Evolutionary conservation across 371 early-diverging fungal genomes (phyloP), one percentile per base, ranked within the genome.

Genomic region (Globomyces sp.): DNA sequence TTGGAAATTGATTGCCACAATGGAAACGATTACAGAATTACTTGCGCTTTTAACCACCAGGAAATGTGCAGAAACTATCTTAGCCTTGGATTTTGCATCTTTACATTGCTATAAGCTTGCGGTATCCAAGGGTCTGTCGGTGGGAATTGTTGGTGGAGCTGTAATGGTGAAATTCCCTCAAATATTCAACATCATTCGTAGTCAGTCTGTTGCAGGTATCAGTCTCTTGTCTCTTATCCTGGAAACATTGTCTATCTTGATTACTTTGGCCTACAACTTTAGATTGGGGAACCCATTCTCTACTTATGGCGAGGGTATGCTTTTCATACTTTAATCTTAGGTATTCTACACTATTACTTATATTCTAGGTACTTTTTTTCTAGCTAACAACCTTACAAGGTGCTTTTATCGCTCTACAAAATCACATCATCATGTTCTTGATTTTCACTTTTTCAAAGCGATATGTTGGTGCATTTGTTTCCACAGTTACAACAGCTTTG

Each of bases 161-260:
- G 82, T 89, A 45, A 86, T 96, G 40, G 89, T 97, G 68, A 98
- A 98, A 78, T 82, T 98, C 37, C 99, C 99, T 0, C 98, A 98
- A 79, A 93, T 98, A 64, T 62, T 90, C 65, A 96, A 94, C 68
- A 95, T 98, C 42, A 44, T 93, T 42, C 62, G 71, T 36, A 77
- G 87, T n/a, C 66, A 75, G 41, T 91, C 92, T 6, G 90, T 88
- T 1, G 76, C 85, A 47, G 98, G 98, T 2, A 77, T 98, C 62
- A 91, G 91, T 1, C 76, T 93, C 34, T 64, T 82, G 5, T 87
- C 92, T 3, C 91, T 90, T 69, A 57, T 92, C 10, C 77, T 97
- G 46, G 99, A 98, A 73, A 89, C 95, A 4, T 65, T 88, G 8
- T 87, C 91, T 46, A 86, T 87, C 58, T 77, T 83, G 42, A 89